phyloP scores from a whole-genome alignment of 805 yeast genomes.

The Wickerhamomyces alni region DNA sequence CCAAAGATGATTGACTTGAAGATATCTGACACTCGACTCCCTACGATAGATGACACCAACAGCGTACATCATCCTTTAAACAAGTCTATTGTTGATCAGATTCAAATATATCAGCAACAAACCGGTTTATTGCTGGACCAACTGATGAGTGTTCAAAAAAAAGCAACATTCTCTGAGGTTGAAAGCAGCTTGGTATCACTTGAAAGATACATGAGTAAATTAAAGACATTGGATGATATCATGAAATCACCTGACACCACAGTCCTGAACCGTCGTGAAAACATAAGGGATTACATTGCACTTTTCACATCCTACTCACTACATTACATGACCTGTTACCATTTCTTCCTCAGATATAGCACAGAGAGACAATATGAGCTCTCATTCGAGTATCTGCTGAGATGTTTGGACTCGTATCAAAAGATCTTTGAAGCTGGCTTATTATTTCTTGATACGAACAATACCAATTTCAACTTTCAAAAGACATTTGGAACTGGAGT shows the following conservation, averaged over 20 bases:
- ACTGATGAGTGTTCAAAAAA: neutral
- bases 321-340: neutral
- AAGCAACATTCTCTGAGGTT: neutral
- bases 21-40: neutral
- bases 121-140: too few relatives aligned
- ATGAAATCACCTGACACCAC: neutral
- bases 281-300: neutral
- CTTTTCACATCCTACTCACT: neutral
- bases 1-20: neutral
- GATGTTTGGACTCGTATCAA: neutral
- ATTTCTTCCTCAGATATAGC: neutral
- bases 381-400: neutral
- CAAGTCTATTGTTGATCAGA: neutral
- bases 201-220: neutral
- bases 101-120: too few relatives aligned
- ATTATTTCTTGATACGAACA: neutral
- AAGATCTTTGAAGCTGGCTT: neutral
- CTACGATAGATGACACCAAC: neutral
- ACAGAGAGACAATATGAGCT: neutral
- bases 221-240: neutral
- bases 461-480: neutral
- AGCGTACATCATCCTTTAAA: neutral
- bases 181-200: neutral
- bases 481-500: neutral
- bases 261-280: neutral